A percentile compares a stretch with the other conserved stretches of the same genome.
Conservation (phyloP, 1,284 basidiomycete genomes). For the Exobasidium rhododendri region DNA sequence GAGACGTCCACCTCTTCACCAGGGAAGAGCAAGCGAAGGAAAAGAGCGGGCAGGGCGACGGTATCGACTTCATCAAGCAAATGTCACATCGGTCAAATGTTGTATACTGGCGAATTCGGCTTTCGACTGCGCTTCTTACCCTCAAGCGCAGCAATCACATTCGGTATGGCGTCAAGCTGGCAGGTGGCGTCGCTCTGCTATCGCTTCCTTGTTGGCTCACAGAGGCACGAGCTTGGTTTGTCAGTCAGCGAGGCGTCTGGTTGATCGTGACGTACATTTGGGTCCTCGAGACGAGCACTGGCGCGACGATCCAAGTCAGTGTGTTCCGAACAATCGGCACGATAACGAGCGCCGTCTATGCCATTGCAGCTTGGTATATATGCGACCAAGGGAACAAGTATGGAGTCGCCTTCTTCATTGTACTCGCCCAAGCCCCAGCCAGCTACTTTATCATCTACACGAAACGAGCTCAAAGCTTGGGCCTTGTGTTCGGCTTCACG, state of each 20-base stretch:
- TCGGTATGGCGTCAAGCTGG: conserved; percentile 57
- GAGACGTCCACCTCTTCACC: neutral
- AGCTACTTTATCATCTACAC: conserved; percentile 56
- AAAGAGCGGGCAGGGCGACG: neutral
- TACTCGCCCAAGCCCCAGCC: conserved; percentile 54
- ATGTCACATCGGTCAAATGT: conserved; percentile 4
- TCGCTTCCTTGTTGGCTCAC: conserved; percentile 56
- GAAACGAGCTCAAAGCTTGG: conserved; percentile 47
- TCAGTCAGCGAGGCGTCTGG: conserved; percentile 55
- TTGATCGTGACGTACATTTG: conserved; percentile 55
- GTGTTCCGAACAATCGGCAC: conserved; percentile 58
- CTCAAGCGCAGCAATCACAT: conserved; percentile 57
- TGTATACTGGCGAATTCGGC: conserved; percentile 18
- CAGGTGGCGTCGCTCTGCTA: conserved; percentile 56
- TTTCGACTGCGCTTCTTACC: conserved; percentile 21
- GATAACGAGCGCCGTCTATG: conserved; percentile 56
- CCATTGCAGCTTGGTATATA: conserved; percentile 55
- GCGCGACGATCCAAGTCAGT: conserved; percentile 57
- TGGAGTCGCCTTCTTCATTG: conserved; percentile 56
- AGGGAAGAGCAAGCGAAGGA: conserved; percentile 17
- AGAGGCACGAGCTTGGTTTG: conserved; percentile 55
- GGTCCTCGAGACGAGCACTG: conserved; percentile 58
- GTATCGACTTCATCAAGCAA: neutral
- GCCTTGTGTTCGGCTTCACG: conserved; percentile 56
- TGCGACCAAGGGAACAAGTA: conserved; percentile 56